These are phyloP conservation scores for Saccharum spontaneum DNA, from an alignment of 176 grass and related monocot genomes.

Conservation along the genomic window DNA sequence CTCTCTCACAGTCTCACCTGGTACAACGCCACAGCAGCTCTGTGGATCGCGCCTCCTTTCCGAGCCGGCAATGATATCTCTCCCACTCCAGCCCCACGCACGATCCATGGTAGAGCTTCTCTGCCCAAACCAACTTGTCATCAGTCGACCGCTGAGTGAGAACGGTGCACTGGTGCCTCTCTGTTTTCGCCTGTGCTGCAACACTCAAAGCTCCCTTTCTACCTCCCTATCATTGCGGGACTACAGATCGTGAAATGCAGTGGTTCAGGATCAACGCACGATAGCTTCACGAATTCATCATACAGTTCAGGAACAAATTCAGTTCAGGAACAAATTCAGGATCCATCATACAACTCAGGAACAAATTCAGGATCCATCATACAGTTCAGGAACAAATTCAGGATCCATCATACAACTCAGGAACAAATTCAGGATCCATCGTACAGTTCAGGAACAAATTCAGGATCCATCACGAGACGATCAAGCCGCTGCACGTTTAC, in stretches of 20 bases:
- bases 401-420: too few species aligned
- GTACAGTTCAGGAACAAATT: neutral
- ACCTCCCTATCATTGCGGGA: neutral
- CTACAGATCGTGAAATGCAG: neutral
- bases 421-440: neutral
- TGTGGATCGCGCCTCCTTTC: neutral
- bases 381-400: too few species aligned
- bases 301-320: too few species aligned
- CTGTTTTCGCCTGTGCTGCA: neutral
- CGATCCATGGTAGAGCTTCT: neutral
- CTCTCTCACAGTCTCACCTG: neutral
- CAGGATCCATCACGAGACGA: neutral
- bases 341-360: too few species aligned
- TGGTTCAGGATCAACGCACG: neutral
- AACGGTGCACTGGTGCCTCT: neutral
- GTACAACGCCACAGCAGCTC: neutral
- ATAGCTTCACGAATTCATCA: neutral
- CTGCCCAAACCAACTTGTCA: neutral
- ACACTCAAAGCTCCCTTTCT: neutral
- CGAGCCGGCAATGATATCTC: slow-evolving; percentile 1
- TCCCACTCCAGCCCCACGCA: neutral
- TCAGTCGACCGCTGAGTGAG: neutral
- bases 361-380: too few species aligned
- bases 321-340: too few species aligned
- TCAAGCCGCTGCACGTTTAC: neutral